A percentile compares a stretch with the other conserved stretches of the same genome.
phyloP scores from a whole-genome alignment of 164 flowering plant genomes.

The Chloranthus sessilifolius region DNA sequence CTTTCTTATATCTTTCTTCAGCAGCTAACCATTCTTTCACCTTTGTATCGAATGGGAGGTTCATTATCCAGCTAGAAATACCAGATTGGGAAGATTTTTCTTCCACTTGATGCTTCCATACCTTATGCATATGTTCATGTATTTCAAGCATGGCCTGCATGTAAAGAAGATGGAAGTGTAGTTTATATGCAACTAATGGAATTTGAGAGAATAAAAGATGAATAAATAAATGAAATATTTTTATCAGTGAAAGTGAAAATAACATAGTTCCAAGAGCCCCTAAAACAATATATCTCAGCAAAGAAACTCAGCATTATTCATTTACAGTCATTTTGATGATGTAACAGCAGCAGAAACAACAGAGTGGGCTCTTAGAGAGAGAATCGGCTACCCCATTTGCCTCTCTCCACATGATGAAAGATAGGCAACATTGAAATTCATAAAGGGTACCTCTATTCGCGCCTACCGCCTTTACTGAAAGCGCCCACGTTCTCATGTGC shows the following conservation, averaged over 20 bases:
- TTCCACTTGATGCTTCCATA: slow-evolving; percentile 77
- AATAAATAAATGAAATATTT: neutral
- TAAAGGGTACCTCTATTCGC: no score
- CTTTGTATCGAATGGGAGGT: slow-evolving; percentile 80
- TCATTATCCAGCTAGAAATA: slow-evolving; percentile 75
- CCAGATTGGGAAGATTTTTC: slow-evolving; percentile 58
- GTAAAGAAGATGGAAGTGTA: neutral
- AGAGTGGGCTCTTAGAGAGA: no score
- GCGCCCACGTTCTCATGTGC: no score
- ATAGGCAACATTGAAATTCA: no score
- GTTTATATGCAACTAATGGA: no score
- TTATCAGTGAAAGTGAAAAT: neutral
- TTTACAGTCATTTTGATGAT: neutral
- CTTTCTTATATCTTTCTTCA: slow-evolving; percentile 84
- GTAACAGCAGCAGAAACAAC: no score
- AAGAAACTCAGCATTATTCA: no score
- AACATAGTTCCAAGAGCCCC: neutral
- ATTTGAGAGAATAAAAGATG: no score
- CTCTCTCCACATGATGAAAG: no score
- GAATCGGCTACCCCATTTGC: no score
- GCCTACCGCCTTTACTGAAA: no score
- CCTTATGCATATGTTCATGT: slow-evolving; percentile 79
- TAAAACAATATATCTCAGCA: no score
- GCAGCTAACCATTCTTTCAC: slow-evolving; percentile 89
- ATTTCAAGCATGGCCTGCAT: slow-evolving; percentile 93